Conservation (phyloP, 1,139 yeast species). For the Saccharomyces hybrid region DNA sequence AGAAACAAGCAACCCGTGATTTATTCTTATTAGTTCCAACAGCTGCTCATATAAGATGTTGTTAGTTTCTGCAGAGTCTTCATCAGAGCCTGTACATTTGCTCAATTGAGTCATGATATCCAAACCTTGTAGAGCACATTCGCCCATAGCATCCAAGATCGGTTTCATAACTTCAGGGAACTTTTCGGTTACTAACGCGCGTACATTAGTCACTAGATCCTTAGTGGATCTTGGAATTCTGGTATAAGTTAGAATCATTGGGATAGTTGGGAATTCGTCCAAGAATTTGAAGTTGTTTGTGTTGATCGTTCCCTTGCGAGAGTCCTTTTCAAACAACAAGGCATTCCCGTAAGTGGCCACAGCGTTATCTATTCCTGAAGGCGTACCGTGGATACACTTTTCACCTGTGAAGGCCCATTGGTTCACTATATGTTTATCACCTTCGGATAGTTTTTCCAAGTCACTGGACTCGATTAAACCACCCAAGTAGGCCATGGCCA, state of each 20-base stretch:
- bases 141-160: conserved; percentile 65
- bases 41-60: conserved; percentile 35
- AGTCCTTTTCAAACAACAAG: conserved; percentile 66
- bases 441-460: conserved; percentile 34
- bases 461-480: conserved; percentile 55
- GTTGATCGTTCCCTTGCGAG: conserved; percentile 18
- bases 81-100: conserved; percentile 9
- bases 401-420: conserved; percentile 91
- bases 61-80: conserved; percentile 15
- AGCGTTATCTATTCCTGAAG: conserved; percentile 94
- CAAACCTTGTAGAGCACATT: conserved; percentile 55
- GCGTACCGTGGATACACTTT: conserved; percentile 92
- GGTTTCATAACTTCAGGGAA: conserved; percentile 47
- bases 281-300: conserved; percentile 17
- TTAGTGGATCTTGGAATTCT: conserved; percentile 84
- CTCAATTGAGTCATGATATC: conserved; percentile 30
- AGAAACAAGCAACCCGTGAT: conserved; percentile 81
- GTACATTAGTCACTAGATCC: conserved; percentile 70
- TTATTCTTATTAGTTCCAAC: conserved; percentile 64
- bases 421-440: conserved; percentile 58
- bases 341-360: conserved; percentile 97
- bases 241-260: conserved; percentile 74
- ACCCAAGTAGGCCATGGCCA: conserved; percentile 63
- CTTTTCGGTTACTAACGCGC: conserved; percentile 39
- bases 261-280: conserved; percentile 52